A percentile compares a stretch with the other conserved stretches of the same genome.
Evolutionary conservation across 2,329 filamentous ascomycete genomes (phyloP).

Genomic region (Colletotrichum chlorophyti): DNA sequence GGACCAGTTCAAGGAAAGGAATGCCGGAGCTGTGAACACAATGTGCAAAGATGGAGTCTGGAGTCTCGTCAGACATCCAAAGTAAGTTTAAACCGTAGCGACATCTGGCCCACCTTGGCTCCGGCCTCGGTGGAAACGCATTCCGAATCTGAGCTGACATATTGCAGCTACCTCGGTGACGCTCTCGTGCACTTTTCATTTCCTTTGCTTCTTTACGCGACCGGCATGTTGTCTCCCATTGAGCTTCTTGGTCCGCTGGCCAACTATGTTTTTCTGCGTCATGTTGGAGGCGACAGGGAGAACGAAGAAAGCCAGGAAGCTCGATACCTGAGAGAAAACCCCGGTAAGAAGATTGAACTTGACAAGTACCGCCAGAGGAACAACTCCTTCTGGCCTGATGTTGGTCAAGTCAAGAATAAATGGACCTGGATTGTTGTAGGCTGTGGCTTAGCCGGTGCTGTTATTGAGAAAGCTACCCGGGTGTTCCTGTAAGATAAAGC

Average conservation of each 20-base stretch:
- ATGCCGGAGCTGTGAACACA: conserved; percentile 32
- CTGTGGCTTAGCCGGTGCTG: conserved; percentile 54
- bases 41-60: conserved; percentile 59
- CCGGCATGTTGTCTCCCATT: conserved; percentile 59
- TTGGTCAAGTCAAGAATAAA: conserved; percentile 56
- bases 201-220: conserved; percentile 60
- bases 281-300: conserved; percentile 60
- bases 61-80: conserved; percentile 66
- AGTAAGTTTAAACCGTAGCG: conserved; percentile 49
- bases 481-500: no score
- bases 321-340: conserved; percentile 56
- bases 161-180: conserved; percentile 63
- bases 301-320: conserved; percentile 58
- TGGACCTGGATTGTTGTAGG: conserved; percentile 63
- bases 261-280: conserved; percentile 65
- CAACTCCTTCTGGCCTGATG: conserved; percentile 65
- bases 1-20: conserved; percentile 50
- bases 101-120: no score
- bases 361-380: conserved; percentile 57
- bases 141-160: background rate
- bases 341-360: conserved; percentile 59
- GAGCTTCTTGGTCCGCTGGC: conserved; percentile 61
- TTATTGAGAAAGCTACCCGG: conserved; percentile 44
- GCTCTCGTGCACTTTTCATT: conserved; percentile 64
- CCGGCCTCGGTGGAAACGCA: no score